A percentile compares a stretch with the other conserved stretches of the same genome.
Conservation (phyloP, 2,329 filamentous ascomycete species). For the Pestalotiopsis sp. region DNA sequence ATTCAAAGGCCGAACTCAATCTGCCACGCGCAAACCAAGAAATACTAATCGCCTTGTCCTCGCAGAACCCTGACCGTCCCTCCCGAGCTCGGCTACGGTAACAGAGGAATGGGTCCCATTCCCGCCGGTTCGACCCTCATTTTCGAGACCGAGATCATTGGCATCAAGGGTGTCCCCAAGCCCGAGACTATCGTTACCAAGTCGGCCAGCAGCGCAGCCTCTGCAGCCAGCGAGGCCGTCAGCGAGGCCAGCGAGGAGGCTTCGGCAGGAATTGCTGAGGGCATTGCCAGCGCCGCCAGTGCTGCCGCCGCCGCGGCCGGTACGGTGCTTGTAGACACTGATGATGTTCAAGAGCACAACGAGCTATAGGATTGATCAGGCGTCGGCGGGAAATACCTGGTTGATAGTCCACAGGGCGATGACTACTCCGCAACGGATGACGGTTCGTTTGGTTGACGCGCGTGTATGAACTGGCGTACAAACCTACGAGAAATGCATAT, state of each 20-base stretch:
- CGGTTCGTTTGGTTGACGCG: neutral
- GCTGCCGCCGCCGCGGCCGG: slow-evolving; percentile 56
- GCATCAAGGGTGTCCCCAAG: slow-evolving; percentile 72
- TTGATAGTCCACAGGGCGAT: too few relatives aligned
- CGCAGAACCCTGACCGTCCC: slow-evolving; percentile 80
- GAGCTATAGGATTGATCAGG: slow-evolving; percentile 49
- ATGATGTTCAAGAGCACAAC: slow-evolving; percentile 60
- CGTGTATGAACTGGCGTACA: too few relatives aligned
- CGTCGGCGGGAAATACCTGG: neutral
- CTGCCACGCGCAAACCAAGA: neutral
- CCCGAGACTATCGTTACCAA: slow-evolving; percentile 50
- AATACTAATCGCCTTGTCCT: slow-evolving; percentile 19
- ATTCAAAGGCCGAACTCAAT: neutral
- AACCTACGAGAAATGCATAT: too few relatives aligned
- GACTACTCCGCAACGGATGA: neutral
- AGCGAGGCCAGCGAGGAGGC: slow-evolving; percentile 26
- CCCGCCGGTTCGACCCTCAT: slow-evolving; percentile 80
- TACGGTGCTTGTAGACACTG: slow-evolving; percentile 55
- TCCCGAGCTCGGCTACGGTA: slow-evolving; percentile 83
- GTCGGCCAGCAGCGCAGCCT: slow-evolving; percentile 29
- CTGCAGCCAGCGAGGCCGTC: slow-evolving; percentile 15
- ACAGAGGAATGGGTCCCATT: slow-evolving; percentile 77
- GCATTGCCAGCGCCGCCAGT: slow-evolving; percentile 45
- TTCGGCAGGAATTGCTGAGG: slow-evolving; percentile 34
- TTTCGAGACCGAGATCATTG: slow-evolving; percentile 89